These are phyloP conservation scores for Dendrostoma leiphaemia DNA, from an alignment of 2,329 filamentous ascomycete species.

Conservation along the genomic window DNA sequence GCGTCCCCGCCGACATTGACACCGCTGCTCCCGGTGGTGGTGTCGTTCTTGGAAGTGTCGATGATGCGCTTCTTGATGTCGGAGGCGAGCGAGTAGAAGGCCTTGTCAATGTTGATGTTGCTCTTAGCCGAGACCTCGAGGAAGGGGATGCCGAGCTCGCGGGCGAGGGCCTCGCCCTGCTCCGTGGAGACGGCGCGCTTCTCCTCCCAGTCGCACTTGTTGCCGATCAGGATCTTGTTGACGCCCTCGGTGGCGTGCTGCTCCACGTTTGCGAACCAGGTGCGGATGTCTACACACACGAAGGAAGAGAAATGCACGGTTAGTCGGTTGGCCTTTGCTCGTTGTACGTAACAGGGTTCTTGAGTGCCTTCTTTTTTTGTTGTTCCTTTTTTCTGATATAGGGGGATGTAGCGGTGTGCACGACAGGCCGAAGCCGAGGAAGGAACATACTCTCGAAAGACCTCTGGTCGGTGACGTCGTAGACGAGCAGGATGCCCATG, in stretches of 20 bases:
- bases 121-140: constrained; percentile 98
- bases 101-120: constrained; percentile 99
- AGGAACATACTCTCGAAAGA: constrained; percentile 81
- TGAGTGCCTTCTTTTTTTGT: too few relatives aligned
- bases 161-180: constrained; percentile 86
- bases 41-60: constrained; percentile 80
- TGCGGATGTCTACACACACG: constrained; percentile 76
- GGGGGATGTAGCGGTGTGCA: constrained; percentile 3
- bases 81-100: constrained; percentile 90
- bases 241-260: constrained; percentile 98
- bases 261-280: constrained; percentile 99
- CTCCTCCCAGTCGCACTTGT: constrained; percentile 99
- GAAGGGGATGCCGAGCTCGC: constrained; percentile 96
- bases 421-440: constrained; percentile 14
- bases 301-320: neutral
- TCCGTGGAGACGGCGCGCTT: constrained; percentile 93
- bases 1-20: constrained; percentile 69
- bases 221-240: constrained; percentile 99
- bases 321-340: neutral
- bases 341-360: neutral
- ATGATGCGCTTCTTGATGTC: constrained; percentile 99
- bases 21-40: constrained; percentile 50
- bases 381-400: too few relatives aligned
- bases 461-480: constrained; percentile 96
- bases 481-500: constrained; percentile 96